Evolutionary conservation across 768 basidiomycete species (phyloP).

Genomic region (Termitomyces sp.): DNA sequence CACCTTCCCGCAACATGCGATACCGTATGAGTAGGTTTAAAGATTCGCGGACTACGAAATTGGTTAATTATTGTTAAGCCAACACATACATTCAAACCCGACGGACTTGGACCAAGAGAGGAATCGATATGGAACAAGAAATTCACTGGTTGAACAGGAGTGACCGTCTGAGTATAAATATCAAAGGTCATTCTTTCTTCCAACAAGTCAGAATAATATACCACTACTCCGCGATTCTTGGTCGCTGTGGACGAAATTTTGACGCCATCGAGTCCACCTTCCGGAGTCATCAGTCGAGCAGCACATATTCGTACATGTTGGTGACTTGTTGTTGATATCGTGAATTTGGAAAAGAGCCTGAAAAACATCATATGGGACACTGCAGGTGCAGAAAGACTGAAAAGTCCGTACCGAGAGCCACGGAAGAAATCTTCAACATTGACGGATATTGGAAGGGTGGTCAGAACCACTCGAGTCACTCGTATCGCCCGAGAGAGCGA

Average conservation of each 20-base stretch:
- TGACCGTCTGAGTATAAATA: constrained; percentile 82
- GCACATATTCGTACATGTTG: constrained; percentile 76
- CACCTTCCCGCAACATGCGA: constrained; percentile 82
- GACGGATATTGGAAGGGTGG: constrained; percentile 80
- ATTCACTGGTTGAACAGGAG: constrained; percentile 69
- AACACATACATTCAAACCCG: not conserved
- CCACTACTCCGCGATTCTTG: constrained; percentile 44
- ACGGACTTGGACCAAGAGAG: constrained; percentile 54
- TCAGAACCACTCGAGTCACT: constrained; percentile 53
- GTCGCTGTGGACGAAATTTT: constrained; percentile 48
- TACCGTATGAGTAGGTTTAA: constrained; percentile 68
- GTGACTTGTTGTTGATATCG: constrained; percentile 75
- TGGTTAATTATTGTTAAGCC: not conserved
- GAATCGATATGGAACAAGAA: constrained; percentile 82
- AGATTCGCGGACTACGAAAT: constrained; percentile 52
- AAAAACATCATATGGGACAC: not conserved
- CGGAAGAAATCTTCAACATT: constrained; percentile 98
- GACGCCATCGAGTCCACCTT: constrained; percentile 42
- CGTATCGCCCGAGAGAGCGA: constrained; percentile 49
- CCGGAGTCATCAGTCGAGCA: constrained; percentile 48
- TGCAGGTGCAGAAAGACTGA: not conserved
- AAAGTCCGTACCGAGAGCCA: constrained; percentile 59
- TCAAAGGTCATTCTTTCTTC: too few species aligned
- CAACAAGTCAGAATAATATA: constrained; percentile 23
- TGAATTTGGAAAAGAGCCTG: constrained; percentile 90